Evolutionary conservation across 768 basidiomycete species (phyloP).

Genomic region (Lyophyllum shimeji): DNA sequence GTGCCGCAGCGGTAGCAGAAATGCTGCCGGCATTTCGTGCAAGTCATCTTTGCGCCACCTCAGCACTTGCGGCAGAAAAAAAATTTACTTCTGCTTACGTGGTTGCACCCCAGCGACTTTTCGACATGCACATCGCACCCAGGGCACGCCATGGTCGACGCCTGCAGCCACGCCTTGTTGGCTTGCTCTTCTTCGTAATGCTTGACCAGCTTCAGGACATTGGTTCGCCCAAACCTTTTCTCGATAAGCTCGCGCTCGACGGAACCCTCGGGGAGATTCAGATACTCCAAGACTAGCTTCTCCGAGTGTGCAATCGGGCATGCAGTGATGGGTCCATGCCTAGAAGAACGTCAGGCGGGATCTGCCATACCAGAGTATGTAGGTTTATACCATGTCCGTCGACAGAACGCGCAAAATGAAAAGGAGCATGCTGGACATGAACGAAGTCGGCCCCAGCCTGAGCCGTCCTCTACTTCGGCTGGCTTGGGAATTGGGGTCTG

Average conservation of each 20-base stretch:
- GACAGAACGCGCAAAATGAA: constrained; percentile 84
- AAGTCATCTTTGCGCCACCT: constrained; percentile 61
- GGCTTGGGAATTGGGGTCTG: constrained; percentile 77
- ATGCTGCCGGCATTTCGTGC: constrained; percentile 69
- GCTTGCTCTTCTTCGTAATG: constrained; percentile 72
- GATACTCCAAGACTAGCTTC: constrained; percentile 64
- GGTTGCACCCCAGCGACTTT: constrained; percentile 83
- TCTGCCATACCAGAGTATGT: background rate
- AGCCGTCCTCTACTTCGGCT: constrained; percentile 45
- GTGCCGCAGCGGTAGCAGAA: constrained; percentile 82
- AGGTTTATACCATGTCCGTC: constrained; percentile 65
- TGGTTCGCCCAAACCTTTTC: constrained; percentile 58
- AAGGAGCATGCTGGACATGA: constrained; percentile 70
- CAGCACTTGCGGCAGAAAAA: background rate
- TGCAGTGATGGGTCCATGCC: constrained; percentile 79
- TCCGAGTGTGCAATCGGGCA: constrained; percentile 74
- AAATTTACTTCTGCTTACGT: constrained; percentile 49
- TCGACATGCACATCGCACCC: constrained; percentile 73
- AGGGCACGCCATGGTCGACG: constrained; percentile 70
- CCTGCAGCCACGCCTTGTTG: constrained; percentile 72
- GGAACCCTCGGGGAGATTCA: constrained; percentile 54
- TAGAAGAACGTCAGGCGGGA: constrained; percentile 23
- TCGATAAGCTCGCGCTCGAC: constrained; percentile 53
- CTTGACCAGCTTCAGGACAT: constrained; percentile 58
- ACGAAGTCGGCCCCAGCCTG: constrained; percentile 72